Evolutionary conservation across 805 yeast species (phyloP), one percentile per base, ranked within the genome.

Genomic region (Sugiyamaella lignohabitans): DNA sequence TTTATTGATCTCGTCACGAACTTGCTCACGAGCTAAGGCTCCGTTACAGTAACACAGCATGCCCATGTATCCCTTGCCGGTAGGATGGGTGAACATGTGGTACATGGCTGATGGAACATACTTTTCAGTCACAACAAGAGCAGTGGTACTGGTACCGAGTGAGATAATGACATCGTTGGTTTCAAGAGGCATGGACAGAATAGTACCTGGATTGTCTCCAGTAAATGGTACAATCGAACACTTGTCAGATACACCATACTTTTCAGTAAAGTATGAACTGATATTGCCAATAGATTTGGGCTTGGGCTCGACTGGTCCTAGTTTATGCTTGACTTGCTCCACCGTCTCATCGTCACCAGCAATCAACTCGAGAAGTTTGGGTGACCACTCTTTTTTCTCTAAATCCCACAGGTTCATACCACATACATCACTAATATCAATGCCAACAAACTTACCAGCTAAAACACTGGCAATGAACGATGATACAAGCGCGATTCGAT

Each of bases 21-120:
- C 71, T 48, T 73, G 72, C 58, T 88, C 96, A 53, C 97, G 71
- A 0, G 96, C 95, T 42, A 88, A 67, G 0, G 96, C 76, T 0
- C 97, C 96, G 62, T 88, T 88, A 59, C 94, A 84, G 63, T 88
- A 88, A 62, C 97, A 88, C 46, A 89, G 78, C 97, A 88, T 88
- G 19, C 94, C 95, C 96, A 88, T 89, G 62, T 79, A 88, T 32
- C 82, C 79, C 0, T 77, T 75, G 51, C 84, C 75, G 0, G 94
- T 83, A 5, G 97, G 96, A 61, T 89, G 96, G 52, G 78, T 78
- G 68, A 88, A 88, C 53, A 87, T 64, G 60, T 88, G 96, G 61
- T 87, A 88, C 55, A 82, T 84, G 4, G 87, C 78, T 1, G 89
- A 82, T 1, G 96, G 88, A 17, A 72, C 72, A 60, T 81, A 88